These are phyloP conservation scores for Phytophthora boehmeriae DNA, from an alignment of 352 stramenopile species.

Conservation along the genomic window DNA sequence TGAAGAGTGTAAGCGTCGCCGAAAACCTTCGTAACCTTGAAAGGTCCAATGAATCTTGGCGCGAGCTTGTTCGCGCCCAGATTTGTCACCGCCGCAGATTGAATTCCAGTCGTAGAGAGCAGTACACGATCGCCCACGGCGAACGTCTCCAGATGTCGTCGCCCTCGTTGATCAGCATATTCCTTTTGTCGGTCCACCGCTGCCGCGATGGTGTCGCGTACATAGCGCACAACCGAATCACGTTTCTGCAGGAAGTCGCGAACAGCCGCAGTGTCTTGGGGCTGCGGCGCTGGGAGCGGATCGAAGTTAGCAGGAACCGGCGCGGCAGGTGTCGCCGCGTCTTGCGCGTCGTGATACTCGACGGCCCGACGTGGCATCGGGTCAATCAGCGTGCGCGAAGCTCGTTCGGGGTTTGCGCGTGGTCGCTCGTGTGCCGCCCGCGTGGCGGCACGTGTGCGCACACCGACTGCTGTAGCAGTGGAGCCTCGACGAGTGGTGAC, in stretches of 20 bases:
- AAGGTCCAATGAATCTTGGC: conserved; percentile 18
- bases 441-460: background rate
- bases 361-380: background rate
- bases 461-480: background rate
- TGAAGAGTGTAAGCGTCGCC: conserved; percentile 16
- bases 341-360: background rate
- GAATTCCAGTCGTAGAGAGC: conserved; percentile 12
- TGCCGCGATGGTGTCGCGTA: conserved; percentile 5
- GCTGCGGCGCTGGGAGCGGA: background rate
- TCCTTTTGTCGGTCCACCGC: conserved; percentile 17
- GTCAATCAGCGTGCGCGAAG: background rate
- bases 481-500: background rate
- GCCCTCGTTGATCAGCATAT: conserved; percentile 13
- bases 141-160: conserved; percentile 12
- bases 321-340: background rate
- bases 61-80: conserved; percentile 10
- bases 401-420: background rate
- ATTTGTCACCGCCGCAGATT: conserved; percentile 3
- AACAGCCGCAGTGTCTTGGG: background rate
- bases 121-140: conserved; percentile 18
- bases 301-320: conserved; percentile 1
- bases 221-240: background rate
- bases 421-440: background rate
- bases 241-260: background rate
- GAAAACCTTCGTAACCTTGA: conserved; percentile 4